Percentiles rank a stretch among this genome's conserved stretches.
Conservation (phyloP, 2,329 filamentous ascomycete species). For the Fusarium chaquense region DNA sequence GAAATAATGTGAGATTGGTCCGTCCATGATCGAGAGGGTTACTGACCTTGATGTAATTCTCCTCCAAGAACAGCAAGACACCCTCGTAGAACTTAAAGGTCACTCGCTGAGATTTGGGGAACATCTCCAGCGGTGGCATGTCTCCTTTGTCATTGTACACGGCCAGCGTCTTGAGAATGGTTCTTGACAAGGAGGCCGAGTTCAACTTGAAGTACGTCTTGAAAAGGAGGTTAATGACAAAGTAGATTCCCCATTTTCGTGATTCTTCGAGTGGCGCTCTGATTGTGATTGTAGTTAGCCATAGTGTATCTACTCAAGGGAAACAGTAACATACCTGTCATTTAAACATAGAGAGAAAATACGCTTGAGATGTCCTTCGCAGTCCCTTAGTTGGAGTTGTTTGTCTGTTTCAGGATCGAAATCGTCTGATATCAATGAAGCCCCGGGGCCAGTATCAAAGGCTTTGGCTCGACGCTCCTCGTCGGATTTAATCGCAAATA, state of each 20-base stretch:
- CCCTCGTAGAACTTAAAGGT: conserved; percentile 98
- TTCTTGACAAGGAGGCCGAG: conserved; percentile 88
- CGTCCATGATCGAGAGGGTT: neutral
- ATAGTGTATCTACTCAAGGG: neutral
- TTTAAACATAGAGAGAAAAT: conserved; percentile 92
- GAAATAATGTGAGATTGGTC: conserved; percentile 10
- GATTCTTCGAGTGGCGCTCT: conserved; percentile 86
- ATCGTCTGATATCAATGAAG: conserved; percentile 78
- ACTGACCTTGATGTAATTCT: conserved; percentile 83
- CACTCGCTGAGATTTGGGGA: conserved; percentile 90
- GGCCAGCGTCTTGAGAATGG: conserved; percentile 84
- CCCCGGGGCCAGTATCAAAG: conserved; percentile 54
- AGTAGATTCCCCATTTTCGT: conserved; percentile 98
- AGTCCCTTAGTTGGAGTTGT: conserved; percentile 89
- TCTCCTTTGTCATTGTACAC: conserved; percentile 78
- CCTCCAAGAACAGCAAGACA: conserved; percentile 92
- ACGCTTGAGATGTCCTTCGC: conserved; percentile 88
- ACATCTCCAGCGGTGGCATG: conserved; percentile 81
- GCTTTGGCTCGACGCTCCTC: conserved; percentile 65
- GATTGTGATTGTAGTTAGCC: neutral
- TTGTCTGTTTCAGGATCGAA: conserved; percentile 80
- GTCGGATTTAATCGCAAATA: conserved; percentile 93
- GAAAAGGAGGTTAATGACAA: conserved; percentile 93
- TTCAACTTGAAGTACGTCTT: conserved; percentile 99
- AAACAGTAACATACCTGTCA: conserved; percentile 73